These are phyloP conservation scores for Glycine soja DNA, from an alignment of 306 rosid species.

Conservation along the genomic window DNA sequence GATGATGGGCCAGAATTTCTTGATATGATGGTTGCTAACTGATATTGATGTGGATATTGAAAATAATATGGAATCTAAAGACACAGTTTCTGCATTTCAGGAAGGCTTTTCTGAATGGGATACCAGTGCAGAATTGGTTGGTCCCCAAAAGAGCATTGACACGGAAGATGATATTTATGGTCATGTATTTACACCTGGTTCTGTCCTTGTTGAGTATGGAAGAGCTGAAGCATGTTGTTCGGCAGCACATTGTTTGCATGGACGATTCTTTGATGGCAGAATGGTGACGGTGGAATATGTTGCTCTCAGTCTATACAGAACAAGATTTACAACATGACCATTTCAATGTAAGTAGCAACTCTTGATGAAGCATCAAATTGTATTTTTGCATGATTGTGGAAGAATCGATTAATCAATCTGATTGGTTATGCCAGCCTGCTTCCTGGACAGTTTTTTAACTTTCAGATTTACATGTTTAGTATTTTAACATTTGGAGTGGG, in stretches of 20 bases:
- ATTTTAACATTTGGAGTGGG: constrained; percentile 20
- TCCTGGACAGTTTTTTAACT: constrained; percentile 12
- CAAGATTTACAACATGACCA: constrained; percentile 63
- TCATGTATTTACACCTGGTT: constrained; percentile 61
- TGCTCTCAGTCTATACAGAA: constrained; percentile 57
- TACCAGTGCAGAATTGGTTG: constrained; percentile 48
- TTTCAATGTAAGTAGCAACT: constrained; percentile 51
- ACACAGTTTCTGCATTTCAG: constrained; percentile 42
- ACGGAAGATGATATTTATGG: constrained; percentile 47
- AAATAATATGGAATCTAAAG: constrained; percentile 31
- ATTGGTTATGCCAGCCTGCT: constrained; percentile 7
- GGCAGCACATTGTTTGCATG: constrained; percentile 86
- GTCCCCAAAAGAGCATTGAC: constrained; percentile 33
- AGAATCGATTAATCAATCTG: constrained; percentile 29
- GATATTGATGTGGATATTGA: constrained; percentile 44
- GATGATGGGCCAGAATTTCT: constrained; percentile 46
- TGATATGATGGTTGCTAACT: constrained; percentile 46
- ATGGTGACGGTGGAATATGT: constrained; percentile 74
- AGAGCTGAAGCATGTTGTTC: constrained; percentile 74
- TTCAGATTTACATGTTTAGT: not conserved
- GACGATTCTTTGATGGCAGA: constrained; percentile 74
- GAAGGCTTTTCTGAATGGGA: constrained; percentile 45
- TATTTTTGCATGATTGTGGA: constrained; percentile 24
- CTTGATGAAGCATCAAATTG: constrained; percentile 49
- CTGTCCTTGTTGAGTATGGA: constrained; percentile 83